phyloP scores from a whole-genome alignment of 2,329 filamentous ascomycete genomes.

The Alternaria sp. region DNA sequence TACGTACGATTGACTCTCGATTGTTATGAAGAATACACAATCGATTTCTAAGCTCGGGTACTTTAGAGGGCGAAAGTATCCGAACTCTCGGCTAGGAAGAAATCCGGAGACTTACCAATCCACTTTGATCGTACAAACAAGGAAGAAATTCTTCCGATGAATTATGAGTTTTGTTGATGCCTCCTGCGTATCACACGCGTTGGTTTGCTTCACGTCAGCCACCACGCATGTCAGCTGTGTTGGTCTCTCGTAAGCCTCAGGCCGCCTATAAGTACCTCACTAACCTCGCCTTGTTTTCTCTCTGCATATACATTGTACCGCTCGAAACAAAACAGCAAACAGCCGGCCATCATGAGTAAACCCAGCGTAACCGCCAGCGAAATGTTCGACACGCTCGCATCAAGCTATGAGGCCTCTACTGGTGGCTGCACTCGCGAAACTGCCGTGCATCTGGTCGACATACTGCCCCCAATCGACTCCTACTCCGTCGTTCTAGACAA shows the following conservation, averaged over 20 bases:
- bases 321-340: not conserved
- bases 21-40: not conserved
- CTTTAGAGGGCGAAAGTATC: not conserved
- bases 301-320: not conserved
- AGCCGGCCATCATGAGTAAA: not conserved
- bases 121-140: rapidly evolving
- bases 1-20: not conserved
- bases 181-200: not conserved
- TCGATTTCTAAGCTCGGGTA: not conserved
- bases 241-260: not conserved
- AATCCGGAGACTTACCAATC: not conserved
- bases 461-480: conserved; percentile 19
- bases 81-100: not conserved
- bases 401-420: conserved; percentile 25
- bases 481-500: conserved; percentile 35
- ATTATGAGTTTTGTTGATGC: not conserved
- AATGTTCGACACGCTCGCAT: conserved; percentile 2
- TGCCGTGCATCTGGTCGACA: conserved; percentile 22
- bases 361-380: not conserved
- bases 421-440: conserved; percentile 29
- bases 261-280: conserved; percentile 2
- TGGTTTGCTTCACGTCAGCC: not conserved
- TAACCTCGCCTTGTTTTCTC: not conserved
- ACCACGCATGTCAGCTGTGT: conserved; percentile 3
- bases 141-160: not conserved